Conservation (phyloP, 2,329 filamentous ascomycete genomes). For the Calonectria pseudoturangicola region DNA sequence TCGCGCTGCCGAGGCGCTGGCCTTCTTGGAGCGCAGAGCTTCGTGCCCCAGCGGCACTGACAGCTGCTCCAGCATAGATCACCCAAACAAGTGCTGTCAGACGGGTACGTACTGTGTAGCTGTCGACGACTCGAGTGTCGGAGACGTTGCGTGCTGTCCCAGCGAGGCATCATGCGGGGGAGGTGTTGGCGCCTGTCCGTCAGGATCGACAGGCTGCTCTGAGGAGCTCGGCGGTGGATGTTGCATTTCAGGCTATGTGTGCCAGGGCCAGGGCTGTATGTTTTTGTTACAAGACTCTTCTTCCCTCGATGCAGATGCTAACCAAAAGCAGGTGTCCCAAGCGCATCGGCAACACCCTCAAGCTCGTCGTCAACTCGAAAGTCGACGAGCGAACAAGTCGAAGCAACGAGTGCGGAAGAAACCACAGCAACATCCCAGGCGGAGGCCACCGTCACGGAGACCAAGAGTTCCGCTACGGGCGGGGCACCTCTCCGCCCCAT, state of each 20-base stretch:
- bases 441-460: slow-evolving; percentile 56
- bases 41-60: slow-evolving; percentile 82
- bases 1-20: slow-evolving; percentile 67
- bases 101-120: slow-evolving; percentile 79
- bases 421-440: slow-evolving; percentile 57
- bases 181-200: slow-evolving; percentile 75
- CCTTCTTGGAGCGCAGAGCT: slow-evolving; percentile 72
- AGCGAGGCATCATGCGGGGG: slow-evolving; percentile 78
- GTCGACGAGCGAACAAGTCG: slow-evolving; percentile 50
- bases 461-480: slow-evolving; percentile 60
- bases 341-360: slow-evolving; percentile 55
- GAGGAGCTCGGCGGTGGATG: slow-evolving; percentile 82
- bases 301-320: slow-evolving; percentile 16
- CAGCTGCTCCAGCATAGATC: slow-evolving; percentile 78
- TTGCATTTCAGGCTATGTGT: slow-evolving; percentile 83
- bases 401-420: slow-evolving; percentile 62
- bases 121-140: slow-evolving; percentile 77
- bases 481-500: slow-evolving; percentile 70
- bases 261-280: slow-evolving; percentile 82
- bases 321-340: slow-evolving; percentile 56
- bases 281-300: slow-evolving; percentile 46
- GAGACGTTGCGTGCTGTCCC: slow-evolving; percentile 85
- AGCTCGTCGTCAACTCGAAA: slow-evolving; percentile 42
- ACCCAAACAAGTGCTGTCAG: slow-evolving; percentile 83
- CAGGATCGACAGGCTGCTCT: slow-evolving; percentile 79